Evolutionary conservation across 495 filamentous ascomycete genomes (phyloP).

Genomic region (Podospora pseudopauciseta): DNA sequence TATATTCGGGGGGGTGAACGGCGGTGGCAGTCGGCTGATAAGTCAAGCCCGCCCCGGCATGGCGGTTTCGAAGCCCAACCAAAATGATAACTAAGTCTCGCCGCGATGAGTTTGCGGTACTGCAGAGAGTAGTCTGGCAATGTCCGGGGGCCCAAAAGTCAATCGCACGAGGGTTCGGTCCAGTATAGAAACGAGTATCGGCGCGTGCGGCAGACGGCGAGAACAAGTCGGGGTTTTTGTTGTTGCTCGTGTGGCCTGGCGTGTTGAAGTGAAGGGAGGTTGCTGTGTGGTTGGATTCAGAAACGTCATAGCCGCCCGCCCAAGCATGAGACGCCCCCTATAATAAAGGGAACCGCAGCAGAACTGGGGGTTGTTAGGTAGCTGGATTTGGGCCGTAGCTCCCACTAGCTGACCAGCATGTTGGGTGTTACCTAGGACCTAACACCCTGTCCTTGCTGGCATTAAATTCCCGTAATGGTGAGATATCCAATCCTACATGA

Average conservation of each 20-base stretch:
- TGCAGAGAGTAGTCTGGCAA: not conserved
- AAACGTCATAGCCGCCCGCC: slow-evolving; percentile 1
- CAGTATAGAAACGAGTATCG: not conserved
- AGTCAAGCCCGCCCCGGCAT: slow-evolving; percentile 6
- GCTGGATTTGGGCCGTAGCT: not conserved
- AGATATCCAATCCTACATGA: not conserved
- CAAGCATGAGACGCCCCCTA: not conserved
- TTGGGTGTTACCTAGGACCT: not conserved
- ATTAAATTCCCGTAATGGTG: not conserved
- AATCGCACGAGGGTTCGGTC: not conserved
- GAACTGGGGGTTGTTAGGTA: not conserved
- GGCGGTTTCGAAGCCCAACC: not conserved
- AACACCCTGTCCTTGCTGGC: not conserved
- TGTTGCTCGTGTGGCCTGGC: not conserved
- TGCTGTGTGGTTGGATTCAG: slow-evolving; percentile 2
- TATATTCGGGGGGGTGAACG: not conserved
- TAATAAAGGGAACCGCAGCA: not conserved
- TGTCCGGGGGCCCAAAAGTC: not conserved
- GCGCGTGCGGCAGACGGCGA: not conserved
- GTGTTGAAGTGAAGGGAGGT: not conserved
- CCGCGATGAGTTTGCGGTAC: not conserved
- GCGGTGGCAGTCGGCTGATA: not conserved
- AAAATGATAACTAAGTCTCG: not conserved
- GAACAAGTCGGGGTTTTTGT: not conserved
- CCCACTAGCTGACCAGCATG: not conserved